Conservation (phyloP, 805 yeast species). For the Torulaspora franciscae region DNA sequence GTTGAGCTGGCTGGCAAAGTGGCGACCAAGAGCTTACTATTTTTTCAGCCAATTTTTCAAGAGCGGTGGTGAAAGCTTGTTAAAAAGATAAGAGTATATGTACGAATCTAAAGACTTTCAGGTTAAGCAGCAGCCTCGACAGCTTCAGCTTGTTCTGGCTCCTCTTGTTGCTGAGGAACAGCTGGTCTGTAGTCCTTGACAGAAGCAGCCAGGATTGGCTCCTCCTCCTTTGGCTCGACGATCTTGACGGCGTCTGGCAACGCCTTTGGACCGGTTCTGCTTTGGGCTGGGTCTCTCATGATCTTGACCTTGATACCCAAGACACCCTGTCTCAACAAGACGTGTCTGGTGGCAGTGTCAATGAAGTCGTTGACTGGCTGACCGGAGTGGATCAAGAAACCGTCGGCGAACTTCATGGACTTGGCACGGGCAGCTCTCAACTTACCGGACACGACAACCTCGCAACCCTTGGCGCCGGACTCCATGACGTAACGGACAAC, state of each 20-base stretch:
- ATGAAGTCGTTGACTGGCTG: slow-evolving; percentile 99
- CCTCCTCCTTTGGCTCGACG: slow-evolving; percentile 93
- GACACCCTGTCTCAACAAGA: slow-evolving; percentile 99
- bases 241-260: slow-evolving; percentile 94
- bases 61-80: neutral
- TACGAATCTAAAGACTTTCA: slow-evolving; percentile 1
- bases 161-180: slow-evolving; percentile 24
- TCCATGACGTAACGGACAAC: slow-evolving; percentile 99
- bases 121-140: slow-evolving; percentile 21
- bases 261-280: slow-evolving; percentile 80
- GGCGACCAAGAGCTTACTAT: neutral
- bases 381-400: slow-evolving; percentile 99
- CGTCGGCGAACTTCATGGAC: slow-evolving; percentile 99
- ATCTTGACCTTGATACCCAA: slow-evolving; percentile 99
- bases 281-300: slow-evolving; percentile 95
- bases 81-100: neutral
- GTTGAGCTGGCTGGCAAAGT: neutral
- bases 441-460: slow-evolving; percentile 99
- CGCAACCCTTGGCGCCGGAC: slow-evolving; percentile 99
- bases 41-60: neutral
- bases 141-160: slow-evolving; percentile 17
- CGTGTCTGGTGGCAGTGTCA: slow-evolving; percentile 99
- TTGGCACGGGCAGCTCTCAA: slow-evolving; percentile 99
- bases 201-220: slow-evolving; percentile 68
- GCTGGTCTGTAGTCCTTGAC: slow-evolving; percentile 66